Evolutionary conservation across 2,329 filamentous ascomycete species (phyloP).

Genomic region (Cytospora schulzeri): DNA sequence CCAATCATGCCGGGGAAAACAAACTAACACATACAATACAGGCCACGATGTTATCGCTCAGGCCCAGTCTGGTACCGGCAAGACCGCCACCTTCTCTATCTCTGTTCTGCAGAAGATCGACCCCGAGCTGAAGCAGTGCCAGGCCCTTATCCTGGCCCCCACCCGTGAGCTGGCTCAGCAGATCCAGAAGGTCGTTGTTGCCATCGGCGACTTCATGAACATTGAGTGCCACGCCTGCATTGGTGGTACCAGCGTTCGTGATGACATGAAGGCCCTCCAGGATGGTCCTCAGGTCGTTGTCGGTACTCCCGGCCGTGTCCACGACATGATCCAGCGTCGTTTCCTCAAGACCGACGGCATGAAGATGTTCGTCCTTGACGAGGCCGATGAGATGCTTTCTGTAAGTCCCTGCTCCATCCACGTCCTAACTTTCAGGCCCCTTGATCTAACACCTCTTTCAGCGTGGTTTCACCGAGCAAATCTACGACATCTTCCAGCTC

Average conservation of each 20-base stretch:
- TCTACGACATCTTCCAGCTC: slow-evolving; percentile 98
- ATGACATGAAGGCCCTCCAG: slow-evolving; percentile 96
- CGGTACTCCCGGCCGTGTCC: slow-evolving; percentile 92
- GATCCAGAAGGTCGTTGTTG: slow-evolving; percentile 98
- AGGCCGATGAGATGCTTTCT: slow-evolving; percentile 72
- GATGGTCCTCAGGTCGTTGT: slow-evolving; percentile 98
- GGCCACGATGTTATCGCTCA: slow-evolving; percentile 99
- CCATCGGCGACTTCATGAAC: slow-evolving; percentile 99
- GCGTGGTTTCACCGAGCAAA: slow-evolving; percentile 95
- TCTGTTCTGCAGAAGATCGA: slow-evolving; percentile 96
- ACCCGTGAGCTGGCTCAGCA: slow-evolving; percentile 96
- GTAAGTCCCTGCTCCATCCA: slow-evolving; percentile 48
- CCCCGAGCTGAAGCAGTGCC: slow-evolving; percentile 86
- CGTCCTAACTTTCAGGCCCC: neutral
- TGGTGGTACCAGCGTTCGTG: slow-evolving; percentile 94
- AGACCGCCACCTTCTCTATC: slow-evolving; percentile 95
- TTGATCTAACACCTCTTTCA: slow-evolving; percentile 54
- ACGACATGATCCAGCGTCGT: slow-evolving; percentile 63
- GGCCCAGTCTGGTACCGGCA: slow-evolving; percentile 97
- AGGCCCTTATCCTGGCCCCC: slow-evolving; percentile 92
- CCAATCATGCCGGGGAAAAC: slow-evolving; percentile 7
- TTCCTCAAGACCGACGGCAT: slow-evolving; percentile 62
- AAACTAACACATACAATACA: slow-evolving; percentile 39
- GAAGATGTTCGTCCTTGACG: slow-evolving; percentile 65
- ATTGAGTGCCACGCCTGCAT: slow-evolving; percentile 99